phyloP scores from a whole-genome alignment of 2,329 filamentous ascomycete species.

The Fusarium pseudocircinatum region DNA sequence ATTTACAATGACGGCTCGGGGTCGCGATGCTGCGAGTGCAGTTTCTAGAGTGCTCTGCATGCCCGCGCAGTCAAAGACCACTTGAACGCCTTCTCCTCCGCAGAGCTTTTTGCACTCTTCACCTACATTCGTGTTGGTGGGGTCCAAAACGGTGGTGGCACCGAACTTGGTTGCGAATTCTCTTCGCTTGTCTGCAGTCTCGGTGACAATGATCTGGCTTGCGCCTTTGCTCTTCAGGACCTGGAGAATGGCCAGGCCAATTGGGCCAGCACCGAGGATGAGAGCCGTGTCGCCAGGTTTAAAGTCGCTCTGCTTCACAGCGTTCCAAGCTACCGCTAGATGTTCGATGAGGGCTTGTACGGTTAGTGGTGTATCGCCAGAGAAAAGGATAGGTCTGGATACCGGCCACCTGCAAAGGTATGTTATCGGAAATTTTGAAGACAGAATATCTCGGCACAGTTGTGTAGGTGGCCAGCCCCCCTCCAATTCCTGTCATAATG shows the following conservation, averaged over 20 bases:
- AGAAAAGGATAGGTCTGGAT: rapidly evolving
- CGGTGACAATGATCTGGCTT: neutral
- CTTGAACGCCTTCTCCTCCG: neutral
- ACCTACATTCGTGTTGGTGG: neutral
- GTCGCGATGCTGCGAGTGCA: neutral
- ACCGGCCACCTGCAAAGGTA: neutral
- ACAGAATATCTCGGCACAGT: neutral
- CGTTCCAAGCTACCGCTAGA: neutral
- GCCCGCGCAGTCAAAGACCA: neutral
- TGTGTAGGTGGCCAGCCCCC: neutral
- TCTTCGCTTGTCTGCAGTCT: neutral
- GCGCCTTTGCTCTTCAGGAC: neutral
- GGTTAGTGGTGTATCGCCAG: neutral
- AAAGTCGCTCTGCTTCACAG: neutral
- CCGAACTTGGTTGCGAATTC: neutral
- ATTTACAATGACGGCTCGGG: neutral
- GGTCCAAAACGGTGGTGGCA: neutral
- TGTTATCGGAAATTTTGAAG: neutral
- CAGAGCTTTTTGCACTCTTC: neutral
- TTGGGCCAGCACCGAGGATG: neutral
- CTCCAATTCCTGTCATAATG: neutral
- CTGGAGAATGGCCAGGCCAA: neutral
- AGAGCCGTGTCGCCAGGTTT: neutral
- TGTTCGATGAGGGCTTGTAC: neutral
- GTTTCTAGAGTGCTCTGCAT: neutral